Evolutionary conservation across 2,329 filamentous ascomycete genomes (phyloP).

Genomic region (Reticulascus tulasneorum): DNA sequence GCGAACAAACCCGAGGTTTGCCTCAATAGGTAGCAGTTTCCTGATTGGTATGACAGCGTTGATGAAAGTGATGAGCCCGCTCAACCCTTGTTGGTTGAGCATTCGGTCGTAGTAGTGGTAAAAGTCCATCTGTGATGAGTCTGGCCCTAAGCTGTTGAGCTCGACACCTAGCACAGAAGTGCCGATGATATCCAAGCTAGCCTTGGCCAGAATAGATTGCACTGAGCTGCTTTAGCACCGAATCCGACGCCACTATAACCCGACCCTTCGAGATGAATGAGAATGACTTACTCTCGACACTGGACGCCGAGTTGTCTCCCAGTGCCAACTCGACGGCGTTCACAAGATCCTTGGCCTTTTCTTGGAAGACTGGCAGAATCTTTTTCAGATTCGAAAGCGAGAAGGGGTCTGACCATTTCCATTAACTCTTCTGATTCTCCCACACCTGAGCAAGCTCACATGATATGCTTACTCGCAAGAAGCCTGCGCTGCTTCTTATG

Average conservation of each 20-base stretch:
- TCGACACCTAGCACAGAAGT: too few relatives aligned
- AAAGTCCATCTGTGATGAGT: too few relatives aligned
- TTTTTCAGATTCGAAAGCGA: slow-evolving; percentile 25
- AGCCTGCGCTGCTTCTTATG: slow-evolving; percentile 29
- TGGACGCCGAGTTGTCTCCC: slow-evolving; percentile 14
- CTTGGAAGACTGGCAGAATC: slow-evolving; percentile 28
- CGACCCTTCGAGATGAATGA: too few relatives aligned
- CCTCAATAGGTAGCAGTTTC: slow-evolving; percentile 30
- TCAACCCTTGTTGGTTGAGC: slow-evolving; percentile 22
- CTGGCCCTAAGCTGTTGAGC: too few relatives aligned
- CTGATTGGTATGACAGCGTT: slow-evolving; percentile 28
- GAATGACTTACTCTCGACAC: neutral
- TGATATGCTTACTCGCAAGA: slow-evolving; percentile 19
- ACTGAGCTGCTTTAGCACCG: too few relatives aligned
- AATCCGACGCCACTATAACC: too few relatives aligned
- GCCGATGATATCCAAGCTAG: too few relatives aligned
- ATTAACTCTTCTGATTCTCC: neutral
- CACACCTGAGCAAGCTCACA: neutral
- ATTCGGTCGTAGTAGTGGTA: slow-evolving; percentile 25
- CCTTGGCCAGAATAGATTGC: too few relatives aligned
- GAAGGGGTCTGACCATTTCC: slow-evolving; percentile 30
- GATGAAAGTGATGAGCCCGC: slow-evolving; percentile 25
- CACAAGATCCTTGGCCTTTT: slow-evolving; percentile 27
- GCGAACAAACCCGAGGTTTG: slow-evolving; percentile 32
- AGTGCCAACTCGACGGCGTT: slow-evolving; percentile 18